phyloP scores from a whole-genome alignment of 768 basidiomycete genomes.

The Suillus sp. region DNA sequence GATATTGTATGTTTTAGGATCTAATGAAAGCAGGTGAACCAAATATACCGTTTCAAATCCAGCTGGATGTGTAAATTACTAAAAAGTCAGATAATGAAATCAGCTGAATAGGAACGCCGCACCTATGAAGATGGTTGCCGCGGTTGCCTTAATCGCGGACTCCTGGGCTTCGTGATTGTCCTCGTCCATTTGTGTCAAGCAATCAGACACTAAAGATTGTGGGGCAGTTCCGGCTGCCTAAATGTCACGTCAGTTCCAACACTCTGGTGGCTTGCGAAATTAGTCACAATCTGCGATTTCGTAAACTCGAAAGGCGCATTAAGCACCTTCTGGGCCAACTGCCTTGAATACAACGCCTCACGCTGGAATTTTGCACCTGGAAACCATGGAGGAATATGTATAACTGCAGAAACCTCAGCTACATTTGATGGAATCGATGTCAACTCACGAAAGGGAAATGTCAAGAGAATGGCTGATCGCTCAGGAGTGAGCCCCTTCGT shows the following conservation, averaged over 20 bases:
- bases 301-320: conserved; percentile 29
- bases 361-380: conserved; percentile 19
- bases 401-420: conserved; percentile 14
- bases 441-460: conserved; percentile 27
- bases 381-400: conserved; percentile 25
- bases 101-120: not conserved
- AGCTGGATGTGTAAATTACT: not conserved
- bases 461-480: conserved; percentile 20
- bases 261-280: not conserved
- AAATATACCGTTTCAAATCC: conserved; percentile 8
- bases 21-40: not conserved
- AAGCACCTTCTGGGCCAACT: conserved; percentile 20
- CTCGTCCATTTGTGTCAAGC: conserved; percentile 13
- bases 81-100: not conserved
- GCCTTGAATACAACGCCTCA: conserved; percentile 15
- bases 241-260: not conserved
- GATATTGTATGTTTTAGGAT: not conserved
- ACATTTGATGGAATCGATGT: not conserved
- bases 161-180: conserved; percentile 18
- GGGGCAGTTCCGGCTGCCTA: conserved; percentile 26
- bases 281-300: conserved; percentile 15
- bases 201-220: conserved; percentile 26
- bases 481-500: conserved; percentile 21
- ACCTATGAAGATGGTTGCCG: conserved; percentile 28
- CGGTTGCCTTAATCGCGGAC: conserved; percentile 25